Conservation (phyloP, 1,284 basidiomycete genomes). For the Microbotryum saponariae region DNA sequence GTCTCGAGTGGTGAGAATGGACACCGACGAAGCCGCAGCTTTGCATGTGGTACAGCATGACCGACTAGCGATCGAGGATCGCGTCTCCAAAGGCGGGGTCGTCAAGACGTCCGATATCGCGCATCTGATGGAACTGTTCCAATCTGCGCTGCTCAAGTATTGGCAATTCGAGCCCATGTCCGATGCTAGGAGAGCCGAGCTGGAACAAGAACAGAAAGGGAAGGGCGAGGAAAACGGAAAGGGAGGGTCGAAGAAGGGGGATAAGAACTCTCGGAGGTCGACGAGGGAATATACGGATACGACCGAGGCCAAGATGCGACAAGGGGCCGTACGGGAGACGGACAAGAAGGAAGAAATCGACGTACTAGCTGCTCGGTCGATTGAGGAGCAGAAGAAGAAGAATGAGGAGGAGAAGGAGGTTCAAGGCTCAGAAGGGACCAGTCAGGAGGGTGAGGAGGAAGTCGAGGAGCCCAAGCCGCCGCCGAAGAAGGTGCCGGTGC, state of each 20-base stretch:
- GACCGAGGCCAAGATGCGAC: slow-evolving; percentile 8
- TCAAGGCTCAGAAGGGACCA: background rate
- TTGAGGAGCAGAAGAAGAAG: slow-evolving; percentile 7
- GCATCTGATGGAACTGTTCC: slow-evolving; percentile 70
- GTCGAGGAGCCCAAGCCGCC: slow-evolving; percentile 32
- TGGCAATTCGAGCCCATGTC: slow-evolving; percentile 55
- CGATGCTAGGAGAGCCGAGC: background rate
- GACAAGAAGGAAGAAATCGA: slow-evolving; percentile 9
- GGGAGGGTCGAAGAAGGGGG: slow-evolving; percentile 34
- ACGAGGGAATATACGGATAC: slow-evolving; percentile 29
- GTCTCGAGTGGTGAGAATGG: background rate
- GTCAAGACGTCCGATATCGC: slow-evolving; percentile 70
- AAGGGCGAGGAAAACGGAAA: slow-evolving; percentile 14
- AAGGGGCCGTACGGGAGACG: slow-evolving; percentile 7
- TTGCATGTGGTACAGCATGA: slow-evolving; percentile 49
- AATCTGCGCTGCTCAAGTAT: slow-evolving; percentile 55
- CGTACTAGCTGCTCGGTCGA: slow-evolving; percentile 16
- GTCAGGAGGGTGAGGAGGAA: background rate
- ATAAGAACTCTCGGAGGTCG: background rate
- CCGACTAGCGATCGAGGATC: slow-evolving; percentile 58
- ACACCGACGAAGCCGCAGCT: background rate
- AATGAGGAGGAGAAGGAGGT: background rate
- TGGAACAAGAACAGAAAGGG: slow-evolving; percentile 12
- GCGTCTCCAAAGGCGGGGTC: slow-evolving; percentile 46
- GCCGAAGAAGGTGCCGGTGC: slow-evolving; percentile 64